Evolutionary conservation across 768 basidiomycete genomes (phyloP).

Genomic region (Auricularia heimuer): DNA sequence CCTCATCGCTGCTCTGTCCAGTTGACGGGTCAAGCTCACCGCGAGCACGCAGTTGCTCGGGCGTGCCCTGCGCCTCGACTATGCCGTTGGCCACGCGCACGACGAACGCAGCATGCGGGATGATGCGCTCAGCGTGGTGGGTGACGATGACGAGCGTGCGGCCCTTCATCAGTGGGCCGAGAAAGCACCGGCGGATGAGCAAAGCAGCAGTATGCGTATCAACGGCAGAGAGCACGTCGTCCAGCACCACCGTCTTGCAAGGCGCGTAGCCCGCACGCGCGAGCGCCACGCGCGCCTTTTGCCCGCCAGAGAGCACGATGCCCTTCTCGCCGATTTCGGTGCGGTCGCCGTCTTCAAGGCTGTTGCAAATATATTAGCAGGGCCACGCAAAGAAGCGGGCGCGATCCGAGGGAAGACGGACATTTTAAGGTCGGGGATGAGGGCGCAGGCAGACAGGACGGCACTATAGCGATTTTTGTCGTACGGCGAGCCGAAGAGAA

Average conservation of each 20-base stretch:
- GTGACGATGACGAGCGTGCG: constrained; percentile 78
- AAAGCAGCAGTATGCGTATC: constrained; percentile 72
- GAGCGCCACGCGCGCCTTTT: constrained; percentile 62
- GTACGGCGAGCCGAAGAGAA: constrained; percentile 48
- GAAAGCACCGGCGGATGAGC: constrained; percentile 53
- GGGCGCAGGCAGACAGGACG: constrained; percentile 67
- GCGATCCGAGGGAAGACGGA: constrained; percentile 29
- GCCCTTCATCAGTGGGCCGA: constrained; percentile 46
- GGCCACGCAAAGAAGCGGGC: too few species aligned
- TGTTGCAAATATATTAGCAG: neutral
- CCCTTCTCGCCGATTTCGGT: constrained; percentile 70
- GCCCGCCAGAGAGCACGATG: constrained; percentile 64
- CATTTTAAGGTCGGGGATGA: constrained; percentile 59
- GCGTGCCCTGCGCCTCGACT: constrained; percentile 63
- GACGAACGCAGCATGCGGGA: constrained; percentile 62
- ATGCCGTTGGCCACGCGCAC: constrained; percentile 75
- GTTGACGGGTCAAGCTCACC: constrained; percentile 39
- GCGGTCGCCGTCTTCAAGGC: constrained; percentile 71
- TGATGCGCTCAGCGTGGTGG: constrained; percentile 76
- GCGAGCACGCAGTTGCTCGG: constrained; percentile 49
- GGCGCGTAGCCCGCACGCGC: constrained; percentile 74
- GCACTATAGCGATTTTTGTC: constrained; percentile 53
- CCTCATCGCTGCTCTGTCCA: constrained; percentile 10
- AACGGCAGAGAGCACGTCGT: constrained; percentile 32
- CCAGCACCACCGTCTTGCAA: constrained; percentile 26